phyloP scores from a whole-genome alignment of 108 stramenopile species.

The Cyclotella baltica region DNA sequence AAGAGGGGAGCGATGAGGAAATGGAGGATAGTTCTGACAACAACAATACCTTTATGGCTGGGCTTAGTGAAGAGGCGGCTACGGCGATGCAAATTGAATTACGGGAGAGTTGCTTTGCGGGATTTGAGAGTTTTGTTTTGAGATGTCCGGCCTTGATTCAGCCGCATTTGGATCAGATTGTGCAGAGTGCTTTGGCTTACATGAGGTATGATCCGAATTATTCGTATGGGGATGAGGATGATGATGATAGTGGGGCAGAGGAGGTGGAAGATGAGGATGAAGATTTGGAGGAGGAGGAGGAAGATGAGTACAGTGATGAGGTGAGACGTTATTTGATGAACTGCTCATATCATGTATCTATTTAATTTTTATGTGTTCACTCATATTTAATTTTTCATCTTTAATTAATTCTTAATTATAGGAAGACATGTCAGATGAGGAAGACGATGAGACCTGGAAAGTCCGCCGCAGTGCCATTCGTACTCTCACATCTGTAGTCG shows the following conservation, averaged over 20 bases:
- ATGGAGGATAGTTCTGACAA: slow-evolving; percentile 45
- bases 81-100: slow-evolving; percentile 87
- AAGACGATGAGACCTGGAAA: slow-evolving; percentile 98
- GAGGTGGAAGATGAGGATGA: slow-evolving; percentile 79
- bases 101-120: slow-evolving; percentile 96
- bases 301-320: slow-evolving; percentile 65
- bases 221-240: slow-evolving; percentile 91
- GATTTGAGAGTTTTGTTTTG: slow-evolving; percentile 94
- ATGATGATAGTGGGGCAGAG: slow-evolving; percentile 66
- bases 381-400: too few relatives aligned
- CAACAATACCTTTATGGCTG: slow-evolving; percentile 57
- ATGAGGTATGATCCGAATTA: slow-evolving; percentile 98
- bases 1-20: slow-evolving; percentile 70
- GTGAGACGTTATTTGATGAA: neutral
- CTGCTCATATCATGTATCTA: neutral
- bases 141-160: slow-evolving; percentile 95
- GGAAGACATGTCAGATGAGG: slow-evolving; percentile 85
- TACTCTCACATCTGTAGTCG: slow-evolving; percentile 73
- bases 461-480: slow-evolving; percentile 90
- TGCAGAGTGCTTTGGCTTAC: slow-evolving; percentile 83
- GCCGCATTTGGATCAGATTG: slow-evolving; percentile 83
- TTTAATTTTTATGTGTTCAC: too few relatives aligned
- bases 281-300: slow-evolving; percentile 73
- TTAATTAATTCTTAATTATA: neutral
- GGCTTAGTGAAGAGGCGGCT: slow-evolving; percentile 54